phyloP scores from a whole-genome alignment of 345 rosid genomes.

The Carallia brachiata region DNA sequence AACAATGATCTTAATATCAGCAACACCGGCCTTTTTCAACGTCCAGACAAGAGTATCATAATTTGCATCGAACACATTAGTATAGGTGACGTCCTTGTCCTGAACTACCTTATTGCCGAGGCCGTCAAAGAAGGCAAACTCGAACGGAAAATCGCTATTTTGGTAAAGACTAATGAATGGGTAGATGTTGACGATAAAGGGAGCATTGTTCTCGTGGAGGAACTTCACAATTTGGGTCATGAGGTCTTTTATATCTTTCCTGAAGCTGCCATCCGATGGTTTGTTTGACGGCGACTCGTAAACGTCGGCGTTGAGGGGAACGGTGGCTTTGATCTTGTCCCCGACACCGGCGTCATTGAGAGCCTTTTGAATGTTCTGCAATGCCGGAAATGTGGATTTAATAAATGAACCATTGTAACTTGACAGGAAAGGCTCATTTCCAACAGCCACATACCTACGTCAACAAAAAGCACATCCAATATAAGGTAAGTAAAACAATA shows the following conservation, averaged over 20 bases:
- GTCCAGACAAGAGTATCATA: constrained; percentile 75
- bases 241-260: constrained; percentile 38
- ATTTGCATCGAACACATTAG: constrained; percentile 79
- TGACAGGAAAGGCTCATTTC: constrained; percentile 78
- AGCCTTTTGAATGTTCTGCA: constrained; percentile 69
- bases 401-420: constrained; percentile 56
- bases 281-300: constrained; percentile 47
- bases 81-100: constrained; percentile 45
- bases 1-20: constrained; percentile 53
- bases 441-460: constrained; percentile 77
- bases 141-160: constrained; percentile 54
- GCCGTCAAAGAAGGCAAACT: constrained; percentile 58
- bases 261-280: constrained; percentile 70
- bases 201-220: constrained; percentile 42
- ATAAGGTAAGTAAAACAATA: background rate
- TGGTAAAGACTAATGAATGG: constrained; percentile 77
- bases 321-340: constrained; percentile 55
- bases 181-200: constrained; percentile 83
- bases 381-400: constrained; percentile 53
- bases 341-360: constrained; percentile 52
- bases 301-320: constrained; percentile 79
- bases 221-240: constrained; percentile 45
- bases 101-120: constrained; percentile 16
- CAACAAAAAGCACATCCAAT: background rate
- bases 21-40: constrained; percentile 42